Evolutionary conservation across 2,329 filamentous ascomycete species (phyloP), one percentile per base, ranked within the genome.

Genomic region (Lachnellula willkommii): DNA sequence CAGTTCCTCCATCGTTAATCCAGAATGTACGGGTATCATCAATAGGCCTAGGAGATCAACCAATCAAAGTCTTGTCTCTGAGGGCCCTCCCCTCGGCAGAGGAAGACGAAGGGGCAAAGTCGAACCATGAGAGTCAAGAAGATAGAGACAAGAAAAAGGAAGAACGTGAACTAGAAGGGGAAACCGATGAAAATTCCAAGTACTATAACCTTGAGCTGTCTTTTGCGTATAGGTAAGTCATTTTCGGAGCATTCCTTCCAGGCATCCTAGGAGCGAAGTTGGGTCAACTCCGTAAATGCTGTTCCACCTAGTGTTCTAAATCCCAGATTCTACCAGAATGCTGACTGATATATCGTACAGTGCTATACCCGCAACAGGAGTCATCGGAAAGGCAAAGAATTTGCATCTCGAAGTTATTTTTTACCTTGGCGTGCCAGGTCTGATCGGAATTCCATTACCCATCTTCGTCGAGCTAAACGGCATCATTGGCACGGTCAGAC

Each of bases 401-500:
- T 62, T 62, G 60, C 60, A 62, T 57, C 52, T 62, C 7, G 60
- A 62, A 54, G 60, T 62, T 17, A 40, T 60, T 28, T 62, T 62
- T 50, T 62, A 60, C 22, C 57, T 62, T 5, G 60, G 60, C 42
- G 54, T 62, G 11, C 60, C 57, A 45, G 60, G 60, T 5, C 47
- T 62, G 1, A 57, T 63, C 15, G 59, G 59, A 15, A 53, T 61
- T 15, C 59, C 59, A 12, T 37, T 61, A 5, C 59, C 59, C 2
- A 59, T 61, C 28, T 61, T 61, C 24, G 59, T 61, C 32, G 59
- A 61, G 43, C 37, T 61, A 20, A 61, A 59, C 39, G 59, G 59
- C 14, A 61, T 61, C n/a, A 61, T 61, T 28, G 59, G 59, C 9
- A 61, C 59, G 1, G 45, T 61, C 20, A 52, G 59, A 14, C 51